Evolutionary conservation across 2,329 filamentous ascomycete genomes (phyloP), one percentile per base, ranked within the genome.

Genomic region (Epichloe elymi): DNA sequence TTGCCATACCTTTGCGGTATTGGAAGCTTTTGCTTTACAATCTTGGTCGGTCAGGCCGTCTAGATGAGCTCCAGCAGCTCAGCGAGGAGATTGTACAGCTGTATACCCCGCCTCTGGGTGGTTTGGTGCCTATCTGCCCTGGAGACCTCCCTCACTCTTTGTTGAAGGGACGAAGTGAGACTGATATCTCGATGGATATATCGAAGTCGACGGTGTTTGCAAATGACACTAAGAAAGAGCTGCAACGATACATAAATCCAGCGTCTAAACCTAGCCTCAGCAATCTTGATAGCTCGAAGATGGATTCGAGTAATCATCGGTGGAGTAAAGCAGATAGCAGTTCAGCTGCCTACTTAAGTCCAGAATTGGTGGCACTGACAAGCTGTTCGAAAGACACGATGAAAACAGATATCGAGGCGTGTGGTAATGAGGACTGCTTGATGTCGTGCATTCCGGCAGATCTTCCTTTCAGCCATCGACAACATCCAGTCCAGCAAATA

Each of bases 401-500:
- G 11, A 19, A 8, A 5, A 14, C 37, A 43, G 17, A 3, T 37
- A 35, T 40, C 4, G 17, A 39, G 11, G 17, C 30, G 11, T 23
- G 15, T 30, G 12, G 6, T 10, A 20, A 12, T 41, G 11, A 48
- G 53, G 11, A 37, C 2, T 30, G 5, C 17, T 51, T 50, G 33
- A 55, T 53, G 33, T 51, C 55, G 15, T 60, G 54, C 48, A 71
- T 65, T 46, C 65, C 61, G 15, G 61, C 58, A 26, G 74, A 78
- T 50, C 60, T 78, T 12, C 65, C 70, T 1, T 60, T 67, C 23
- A 54, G 55, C 10, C 68, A 71, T 49, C 64, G 61, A 1, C 58
- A 67, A 12, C 76, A 79, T 52, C 76, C 76, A 2, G 51, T 79
- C 6, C 67, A 65, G 40, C 65, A 65, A 38, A 63, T 79, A 19